phyloP scores from a whole-genome alignment of 2,329 filamentous ascomycete species.

The Chrysosphaeria jannelii region DNA sequence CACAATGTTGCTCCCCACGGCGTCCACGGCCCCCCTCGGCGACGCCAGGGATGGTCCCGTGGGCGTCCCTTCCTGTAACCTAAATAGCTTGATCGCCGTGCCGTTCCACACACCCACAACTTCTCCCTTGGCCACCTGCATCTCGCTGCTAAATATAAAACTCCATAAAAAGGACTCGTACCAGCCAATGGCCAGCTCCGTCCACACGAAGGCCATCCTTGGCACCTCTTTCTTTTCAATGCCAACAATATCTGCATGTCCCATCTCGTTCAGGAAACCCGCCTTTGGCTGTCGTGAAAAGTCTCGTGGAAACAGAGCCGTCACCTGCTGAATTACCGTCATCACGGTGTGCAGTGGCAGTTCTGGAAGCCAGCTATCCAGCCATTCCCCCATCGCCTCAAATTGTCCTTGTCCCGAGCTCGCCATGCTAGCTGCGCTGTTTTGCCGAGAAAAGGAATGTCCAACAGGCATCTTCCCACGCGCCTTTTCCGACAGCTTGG shows the following conservation, averaged over 20 bases:
- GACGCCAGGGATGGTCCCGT: constrained; percentile 56
- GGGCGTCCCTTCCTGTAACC: constrained; percentile 57
- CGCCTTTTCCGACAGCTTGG: constrained; percentile 92
- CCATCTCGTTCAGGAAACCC: constrained; percentile 18
- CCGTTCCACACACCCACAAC: constrained; percentile 87
- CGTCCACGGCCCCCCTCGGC: constrained; percentile 73
- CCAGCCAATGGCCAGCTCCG: constrained; percentile 68
- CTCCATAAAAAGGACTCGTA: constrained; percentile 88
- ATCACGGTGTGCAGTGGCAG: constrained; percentile 68
- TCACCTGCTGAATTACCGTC: constrained; percentile 38
- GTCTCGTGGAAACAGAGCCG: constrained; percentile 20
- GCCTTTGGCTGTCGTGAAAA: constrained; percentile 1
- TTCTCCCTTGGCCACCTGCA: constrained; percentile 60
- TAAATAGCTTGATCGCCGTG: constrained; percentile 65
- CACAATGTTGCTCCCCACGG: constrained; percentile 71
- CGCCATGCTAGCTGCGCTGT: constrained; percentile 54
- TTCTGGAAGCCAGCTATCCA: constrained; percentile 81
- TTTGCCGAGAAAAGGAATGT: constrained; percentile 57
- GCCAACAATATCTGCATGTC: constrained; percentile 29
- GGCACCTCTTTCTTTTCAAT: constrained; percentile 45
- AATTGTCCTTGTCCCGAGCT: constrained; percentile 15
- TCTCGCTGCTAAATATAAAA: constrained; percentile 70
- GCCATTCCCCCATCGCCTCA: constrained; percentile 55
- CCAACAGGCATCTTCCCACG: constrained; percentile 83
- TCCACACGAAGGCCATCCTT: constrained; percentile 86